Conservation (phyloP, 768 basidiomycete species). For the Cytidiella melzeri region DNA sequence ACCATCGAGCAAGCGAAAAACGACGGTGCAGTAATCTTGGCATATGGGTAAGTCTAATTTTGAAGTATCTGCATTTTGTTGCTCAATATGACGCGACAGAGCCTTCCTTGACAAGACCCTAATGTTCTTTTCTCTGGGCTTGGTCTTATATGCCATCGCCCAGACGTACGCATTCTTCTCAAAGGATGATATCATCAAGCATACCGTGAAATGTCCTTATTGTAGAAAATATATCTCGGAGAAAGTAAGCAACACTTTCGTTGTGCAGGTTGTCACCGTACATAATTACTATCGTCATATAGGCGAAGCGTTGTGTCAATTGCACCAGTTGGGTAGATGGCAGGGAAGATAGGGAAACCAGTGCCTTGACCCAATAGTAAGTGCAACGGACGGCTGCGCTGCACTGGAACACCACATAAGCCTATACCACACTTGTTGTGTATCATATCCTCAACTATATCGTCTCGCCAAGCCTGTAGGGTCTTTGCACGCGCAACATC, state of each 20-base stretch:
- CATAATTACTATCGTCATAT: neutral
- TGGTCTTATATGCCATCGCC: slow-evolving; percentile 33
- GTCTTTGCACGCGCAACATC: no score
- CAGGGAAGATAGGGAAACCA: slow-evolving; percentile 31
- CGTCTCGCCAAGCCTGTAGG: no score
- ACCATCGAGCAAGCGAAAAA: slow-evolving; percentile 37
- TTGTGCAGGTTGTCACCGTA: no score
- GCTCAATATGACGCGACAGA: slow-evolving; percentile 1
- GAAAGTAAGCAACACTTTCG: slow-evolving; percentile 26
- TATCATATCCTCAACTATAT: no score
- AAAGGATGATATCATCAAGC: slow-evolving; percentile 37
- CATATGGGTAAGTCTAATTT: slow-evolving; percentile 18
- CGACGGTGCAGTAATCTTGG: slow-evolving; percentile 40
- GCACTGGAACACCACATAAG: no score
- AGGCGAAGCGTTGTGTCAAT: slow-evolving; percentile 36
- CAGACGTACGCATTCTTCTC: slow-evolving; percentile 31
- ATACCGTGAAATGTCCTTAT: slow-evolving; percentile 34
- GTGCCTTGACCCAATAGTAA: slow-evolving; percentile 6
- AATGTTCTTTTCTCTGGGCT: slow-evolving; percentile 35
- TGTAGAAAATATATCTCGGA: slow-evolving; percentile 38
- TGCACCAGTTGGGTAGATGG: slow-evolving; percentile 40
- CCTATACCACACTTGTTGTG: no score
- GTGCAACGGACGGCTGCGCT: no score
- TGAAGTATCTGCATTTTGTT: neutral
- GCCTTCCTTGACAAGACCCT: slow-evolving; percentile 33